These are phyloP conservation scores for Ophiostoma sp. DNA, from an alignment of 2,329 filamentous ascomycete genomes.

Conservation along the genomic window DNA sequence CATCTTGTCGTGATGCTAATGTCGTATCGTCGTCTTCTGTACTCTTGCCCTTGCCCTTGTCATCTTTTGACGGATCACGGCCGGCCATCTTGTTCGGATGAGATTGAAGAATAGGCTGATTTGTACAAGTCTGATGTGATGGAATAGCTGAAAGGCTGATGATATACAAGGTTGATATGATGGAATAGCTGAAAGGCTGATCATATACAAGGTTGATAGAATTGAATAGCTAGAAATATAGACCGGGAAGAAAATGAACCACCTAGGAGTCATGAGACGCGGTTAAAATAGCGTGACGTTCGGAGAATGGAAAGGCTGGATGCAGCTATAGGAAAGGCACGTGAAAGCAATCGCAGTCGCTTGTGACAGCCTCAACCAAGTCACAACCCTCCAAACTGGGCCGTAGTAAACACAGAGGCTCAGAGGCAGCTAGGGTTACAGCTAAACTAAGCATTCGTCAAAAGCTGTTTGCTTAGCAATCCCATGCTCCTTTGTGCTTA, in stretches of 20 bases:
- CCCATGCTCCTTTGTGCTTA: too few relatives aligned
- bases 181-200: background rate
- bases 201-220: background rate
- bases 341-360: slow-evolving; percentile 3
- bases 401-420: background rate
- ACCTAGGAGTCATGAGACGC: too few relatives aligned
- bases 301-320: slow-evolving; percentile 2
- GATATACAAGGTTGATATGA: background rate
- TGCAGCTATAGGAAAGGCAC: background rate
- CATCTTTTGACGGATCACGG: background rate
- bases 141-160: background rate
- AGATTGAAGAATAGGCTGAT: background rate
- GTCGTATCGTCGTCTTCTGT: background rate
- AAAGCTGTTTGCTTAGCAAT: background rate
- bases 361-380: background rate
- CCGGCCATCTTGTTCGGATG: background rate
- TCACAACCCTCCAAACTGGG: background rate
- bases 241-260: too few relatives aligned
- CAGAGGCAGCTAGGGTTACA: background rate
- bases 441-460: background rate
- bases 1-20: background rate
- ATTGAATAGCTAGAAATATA: background rate
- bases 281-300: slow-evolving; percentile 1
- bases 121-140: background rate
- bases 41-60: slow-evolving; percentile 19